Evolutionary conservation across 768 basidiomycete species (phyloP), one percentile per base, ranked within the genome.

Genomic region (Leccinum disarticulatum): DNA sequence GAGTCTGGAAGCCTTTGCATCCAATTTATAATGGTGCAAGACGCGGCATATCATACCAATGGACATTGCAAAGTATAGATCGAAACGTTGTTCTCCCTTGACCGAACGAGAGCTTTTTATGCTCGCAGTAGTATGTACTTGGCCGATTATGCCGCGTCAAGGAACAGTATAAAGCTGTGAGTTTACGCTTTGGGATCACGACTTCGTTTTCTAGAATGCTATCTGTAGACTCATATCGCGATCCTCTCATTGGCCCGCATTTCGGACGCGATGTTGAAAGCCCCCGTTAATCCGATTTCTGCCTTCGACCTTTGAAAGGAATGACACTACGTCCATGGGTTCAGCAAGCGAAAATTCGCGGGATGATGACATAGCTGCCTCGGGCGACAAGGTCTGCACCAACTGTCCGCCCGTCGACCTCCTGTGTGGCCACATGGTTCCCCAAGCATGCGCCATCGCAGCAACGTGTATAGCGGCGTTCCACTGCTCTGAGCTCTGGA

Each of bases 391-490:
- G 27, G 28, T 9, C 47, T 7, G n/a, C 22, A 8, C 17, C 38
- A 54, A 25, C 14, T 13, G 41, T 31, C 54, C 15, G 52, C 55
- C 9, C 15, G 54, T 57, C 11, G 35, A 56, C 36, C 59, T 47
- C 55, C 61, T 63, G 59, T 56, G 50, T 55, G 30, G 54, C 47
- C 68, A 55, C 54, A 63, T 58, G 62, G 65, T 47, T 15, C 33
- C 19, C 60, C 52, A 56, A 31, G 31, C 41, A 38, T 55, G 25
- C 46, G 54, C 59, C 36, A 59, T 54, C 61, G 48, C 36, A 54
- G 56, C 60, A 60, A 41, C 38, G 36, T 49, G 59, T 10, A 59
- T 43, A 41, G 56, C 55, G 68, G 62, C 17, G 58, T 62, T 59
- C 68, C 68, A 62, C 5, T 53, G 36, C 48, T 50, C 13, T 64